Evolutionary conservation across 176 grass and related monocot genomes (phyloP).

Genomic region (Zoysia pacifica): DNA sequence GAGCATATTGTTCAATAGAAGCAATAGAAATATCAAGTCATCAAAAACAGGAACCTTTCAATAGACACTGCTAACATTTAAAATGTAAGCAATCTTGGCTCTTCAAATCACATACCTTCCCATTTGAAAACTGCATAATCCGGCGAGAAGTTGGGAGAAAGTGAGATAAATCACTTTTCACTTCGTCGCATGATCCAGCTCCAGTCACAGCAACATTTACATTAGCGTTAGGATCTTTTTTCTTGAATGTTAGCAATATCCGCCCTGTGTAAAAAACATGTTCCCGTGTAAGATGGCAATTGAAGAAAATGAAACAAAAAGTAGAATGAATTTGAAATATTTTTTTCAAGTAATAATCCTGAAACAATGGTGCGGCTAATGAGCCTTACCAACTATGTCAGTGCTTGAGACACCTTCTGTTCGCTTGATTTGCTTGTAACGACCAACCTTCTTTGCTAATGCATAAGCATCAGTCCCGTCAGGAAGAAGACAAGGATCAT

Average conservation of each 20-base stretch:
- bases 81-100: constrained; percentile 7
- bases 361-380: constrained; percentile 17
- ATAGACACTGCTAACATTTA: not conserved
- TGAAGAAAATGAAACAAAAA: not conserved
- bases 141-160: constrained; percentile 93
- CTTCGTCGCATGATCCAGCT: constrained; percentile 40
- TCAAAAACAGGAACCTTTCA: constrained; percentile 25
- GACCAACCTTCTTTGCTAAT: constrained; percentile 75
- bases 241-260: constrained; percentile 73
- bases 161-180: constrained; percentile 75
- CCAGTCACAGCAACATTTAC: constrained; percentile 28
- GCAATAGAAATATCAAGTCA: constrained; percentile 1
- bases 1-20: constrained; percentile 57
- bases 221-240: constrained; percentile 22
- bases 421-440: constrained; percentile 95
- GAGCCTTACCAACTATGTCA: constrained; percentile 77
- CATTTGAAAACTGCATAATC: constrained; percentile 94
- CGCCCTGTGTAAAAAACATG: constrained; percentile 55
- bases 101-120: constrained; percentile 56
- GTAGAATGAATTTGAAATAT: not conserved
- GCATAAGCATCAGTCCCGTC: constrained; percentile 91
- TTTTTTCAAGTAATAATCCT: constrained; percentile 27
- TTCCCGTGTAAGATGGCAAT: constrained; percentile 31
- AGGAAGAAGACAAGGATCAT: constrained; percentile 88
- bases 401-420: constrained; percentile 94